Percentiles rank a stretch among this genome's conserved stretches.
phyloP scores from a whole-genome alignment of 306 rosid genomes.

The Prunus salicina region DNA sequence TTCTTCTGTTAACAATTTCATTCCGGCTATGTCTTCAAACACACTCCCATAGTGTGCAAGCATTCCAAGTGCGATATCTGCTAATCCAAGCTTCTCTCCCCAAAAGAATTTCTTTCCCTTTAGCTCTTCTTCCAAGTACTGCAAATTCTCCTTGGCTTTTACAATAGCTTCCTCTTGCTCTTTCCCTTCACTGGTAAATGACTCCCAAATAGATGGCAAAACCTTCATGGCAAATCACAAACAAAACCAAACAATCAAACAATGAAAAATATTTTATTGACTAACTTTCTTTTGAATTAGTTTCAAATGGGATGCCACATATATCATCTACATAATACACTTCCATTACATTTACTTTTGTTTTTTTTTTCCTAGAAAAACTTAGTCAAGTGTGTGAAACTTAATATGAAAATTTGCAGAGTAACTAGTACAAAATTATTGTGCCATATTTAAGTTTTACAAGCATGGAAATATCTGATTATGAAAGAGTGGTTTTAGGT shows the following conservation, averaged over 20 bases:
- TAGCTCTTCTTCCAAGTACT: conserved; percentile 20
- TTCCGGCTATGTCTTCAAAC: conserved; percentile 7
- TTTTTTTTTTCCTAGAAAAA: too few species aligned
- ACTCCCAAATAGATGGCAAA: background rate
- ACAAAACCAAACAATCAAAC: background rate
- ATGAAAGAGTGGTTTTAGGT: too few species aligned
- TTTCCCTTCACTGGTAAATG: conserved; percentile 17
- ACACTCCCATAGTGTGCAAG: background rate
- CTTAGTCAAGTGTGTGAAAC: too few species aligned
- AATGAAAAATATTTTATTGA: background rate
- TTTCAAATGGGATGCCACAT: background rate
- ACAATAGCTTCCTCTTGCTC: conserved; percentile 28
- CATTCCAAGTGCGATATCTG: conserved; percentile 29
- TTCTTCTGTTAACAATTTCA: conserved; percentile 6
- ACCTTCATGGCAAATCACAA: conserved; percentile 13
- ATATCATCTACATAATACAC: background rate
- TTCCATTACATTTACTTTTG: too few species aligned
- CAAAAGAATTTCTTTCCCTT: conserved; percentile 28
- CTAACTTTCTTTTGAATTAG: too few species aligned
- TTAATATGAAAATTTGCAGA: too few species aligned
- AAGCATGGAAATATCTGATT: too few species aligned
- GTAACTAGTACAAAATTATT: too few species aligned
- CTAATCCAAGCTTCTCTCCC: conserved; percentile 19
- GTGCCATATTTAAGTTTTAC: too few species aligned
- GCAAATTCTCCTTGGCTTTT: conserved; percentile 13